Percentiles rank a stretch among this genome's conserved stretches.
Conservation (phyloP, 2,329 filamentous ascomycete species). For the Pestalotiopsis sp. region DNA sequence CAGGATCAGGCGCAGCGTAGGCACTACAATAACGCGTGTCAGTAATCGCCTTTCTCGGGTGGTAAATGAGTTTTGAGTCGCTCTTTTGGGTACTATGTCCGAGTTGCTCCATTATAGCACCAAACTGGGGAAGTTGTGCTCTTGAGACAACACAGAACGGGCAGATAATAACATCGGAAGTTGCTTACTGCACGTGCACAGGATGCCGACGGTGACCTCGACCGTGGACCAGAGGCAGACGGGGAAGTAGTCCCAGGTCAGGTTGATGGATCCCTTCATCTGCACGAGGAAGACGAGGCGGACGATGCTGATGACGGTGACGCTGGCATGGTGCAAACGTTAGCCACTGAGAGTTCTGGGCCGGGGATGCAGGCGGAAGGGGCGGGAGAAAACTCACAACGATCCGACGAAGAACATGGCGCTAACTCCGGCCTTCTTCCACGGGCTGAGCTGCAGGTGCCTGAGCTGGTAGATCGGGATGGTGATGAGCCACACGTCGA, state of each 20-base stretch:
- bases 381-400: constrained; percentile 19
- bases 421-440: constrained; percentile 47
- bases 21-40: constrained; percentile 19
- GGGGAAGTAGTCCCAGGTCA: constrained; percentile 31
- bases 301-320: constrained; percentile 35
- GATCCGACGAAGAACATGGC: constrained; percentile 49
- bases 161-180: no score
- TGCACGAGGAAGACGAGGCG: constrained; percentile 30
- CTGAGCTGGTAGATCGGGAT: constrained; percentile 45
- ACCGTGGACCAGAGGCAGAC: constrained; percentile 36
- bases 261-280: constrained; percentile 30
- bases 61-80: no score
- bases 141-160: no score
- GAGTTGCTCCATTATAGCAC: no score
- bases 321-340: constrained; percentile 5
- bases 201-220: constrained; percentile 35
- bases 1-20: constrained; percentile 17
- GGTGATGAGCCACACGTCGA: constrained; percentile 43
- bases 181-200: constrained; percentile 30
- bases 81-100: no score
- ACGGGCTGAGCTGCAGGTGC: constrained; percentile 41
- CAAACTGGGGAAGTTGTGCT: no score
- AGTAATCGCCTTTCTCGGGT: no score
- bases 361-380: no score
- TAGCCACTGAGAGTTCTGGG: no score